Evolutionary conservation across 495 filamentous ascomycete species (phyloP).

Genomic region (Hypoxylon fragiforme): DNA sequence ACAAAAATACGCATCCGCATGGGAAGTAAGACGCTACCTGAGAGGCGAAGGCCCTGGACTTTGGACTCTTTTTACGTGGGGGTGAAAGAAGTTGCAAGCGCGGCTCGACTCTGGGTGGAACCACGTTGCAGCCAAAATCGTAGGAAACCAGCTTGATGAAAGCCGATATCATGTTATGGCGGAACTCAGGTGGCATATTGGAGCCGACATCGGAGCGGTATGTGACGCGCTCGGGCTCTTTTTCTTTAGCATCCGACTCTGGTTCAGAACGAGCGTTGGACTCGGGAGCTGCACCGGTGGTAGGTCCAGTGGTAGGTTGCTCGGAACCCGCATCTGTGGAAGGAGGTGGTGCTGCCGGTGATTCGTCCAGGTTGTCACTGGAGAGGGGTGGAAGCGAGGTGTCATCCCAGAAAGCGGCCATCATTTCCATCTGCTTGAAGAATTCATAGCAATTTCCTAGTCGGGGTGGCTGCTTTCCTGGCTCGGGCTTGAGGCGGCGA

Average conservation of each 20-base stretch:
- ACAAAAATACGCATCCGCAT: conserved; percentile 60
- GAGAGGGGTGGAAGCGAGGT: conserved; percentile 43
- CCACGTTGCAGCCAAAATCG: conserved; percentile 76
- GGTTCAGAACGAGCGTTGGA: conserved; percentile 13
- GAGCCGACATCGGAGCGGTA: conserved; percentile 62
- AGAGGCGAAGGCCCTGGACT: conserved; percentile 45
- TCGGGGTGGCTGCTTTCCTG: conserved; percentile 49
- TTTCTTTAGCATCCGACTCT: conserved; percentile 16
- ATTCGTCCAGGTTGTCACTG: conserved; percentile 8
- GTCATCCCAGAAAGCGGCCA: conserved; percentile 58
- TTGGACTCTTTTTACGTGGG: conserved; percentile 44
- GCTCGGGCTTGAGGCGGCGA: conserved; percentile 52
- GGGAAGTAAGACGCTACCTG: conserved; percentile 55
- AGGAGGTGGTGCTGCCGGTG: conserved; percentile 13
- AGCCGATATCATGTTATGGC: conserved; percentile 67
- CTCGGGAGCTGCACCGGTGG: conserved; percentile 14
- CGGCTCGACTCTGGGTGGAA: conserved; percentile 63
- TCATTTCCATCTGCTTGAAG: conserved; percentile 56
- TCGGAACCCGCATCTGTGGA: conserved; percentile 2
- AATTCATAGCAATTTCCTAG: conserved; percentile 63
- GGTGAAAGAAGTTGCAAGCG: conserved; percentile 55
- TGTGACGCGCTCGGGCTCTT: conserved; percentile 25
- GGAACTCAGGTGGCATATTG: conserved; percentile 76
- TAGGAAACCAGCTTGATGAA: conserved; percentile 81
- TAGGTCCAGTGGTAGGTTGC: conserved; percentile 6